Conservation (phyloP, 108 stramenopile species). For the Cyclotella cryptica region DNA sequence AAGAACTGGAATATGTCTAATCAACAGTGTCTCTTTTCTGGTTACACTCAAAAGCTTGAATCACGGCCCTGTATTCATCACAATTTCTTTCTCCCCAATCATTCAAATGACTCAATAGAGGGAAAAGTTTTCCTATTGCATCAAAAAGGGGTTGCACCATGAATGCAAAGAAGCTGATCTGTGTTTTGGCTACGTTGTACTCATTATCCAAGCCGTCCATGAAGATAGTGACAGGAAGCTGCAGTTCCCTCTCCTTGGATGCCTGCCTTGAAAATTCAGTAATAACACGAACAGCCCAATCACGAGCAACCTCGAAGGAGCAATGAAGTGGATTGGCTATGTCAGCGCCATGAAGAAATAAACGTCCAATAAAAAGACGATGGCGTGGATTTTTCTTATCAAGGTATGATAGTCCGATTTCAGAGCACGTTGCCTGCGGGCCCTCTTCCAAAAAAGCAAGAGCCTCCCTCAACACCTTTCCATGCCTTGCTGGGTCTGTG, state of each 20-base stretch:
- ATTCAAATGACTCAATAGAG: conserved; percentile 35
- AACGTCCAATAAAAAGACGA: conserved; percentile 34
- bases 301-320: conserved; percentile 50
- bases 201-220: conserved; percentile 60
- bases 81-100: conserved; percentile 44
- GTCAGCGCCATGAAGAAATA: conserved; percentile 58
- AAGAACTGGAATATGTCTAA: too few relatives aligned
- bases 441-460: conserved; percentile 37
- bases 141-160: conserved; percentile 60
- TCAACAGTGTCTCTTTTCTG: not conserved
- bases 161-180: conserved; percentile 60
- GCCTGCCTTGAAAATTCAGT: conserved; percentile 58
- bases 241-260: conserved; percentile 39
- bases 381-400: conserved; percentile 17
- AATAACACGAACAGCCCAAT: conserved; percentile 59
- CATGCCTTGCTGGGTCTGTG: conserved; percentile 57
- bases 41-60: conserved; percentile 21
- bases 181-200: conserved; percentile 45
- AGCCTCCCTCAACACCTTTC: conserved; percentile 39
- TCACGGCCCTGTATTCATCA: conserved; percentile 29
- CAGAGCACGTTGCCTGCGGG: not conserved
- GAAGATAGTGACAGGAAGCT: conserved; percentile 53
- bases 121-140: conserved; percentile 32
- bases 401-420: conserved; percentile 12
- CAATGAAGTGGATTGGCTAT: conserved; percentile 51